These are phyloP conservation scores for Zygosaccharomyces lentus DNA, from an alignment of 805 yeast species.

Conservation along the genomic window DNA sequence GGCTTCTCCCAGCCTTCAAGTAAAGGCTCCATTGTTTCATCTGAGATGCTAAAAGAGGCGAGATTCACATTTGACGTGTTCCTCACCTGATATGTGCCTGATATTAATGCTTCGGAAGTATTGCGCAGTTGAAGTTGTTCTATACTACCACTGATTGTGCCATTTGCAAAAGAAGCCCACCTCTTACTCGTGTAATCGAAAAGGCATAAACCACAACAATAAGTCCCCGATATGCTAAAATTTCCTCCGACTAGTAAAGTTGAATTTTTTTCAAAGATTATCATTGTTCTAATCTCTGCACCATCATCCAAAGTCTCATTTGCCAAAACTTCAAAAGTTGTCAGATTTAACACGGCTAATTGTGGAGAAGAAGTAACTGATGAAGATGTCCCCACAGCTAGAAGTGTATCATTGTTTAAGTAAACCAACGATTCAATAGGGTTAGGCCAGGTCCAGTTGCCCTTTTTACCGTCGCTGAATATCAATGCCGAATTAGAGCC, in stretches of 20 bases:
- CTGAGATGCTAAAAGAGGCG: slow-evolving; percentile 32
- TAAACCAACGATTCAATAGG: slow-evolving; percentile 24
- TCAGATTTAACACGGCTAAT: slow-evolving; percentile 33
- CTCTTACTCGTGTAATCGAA: slow-evolving; percentile 51
- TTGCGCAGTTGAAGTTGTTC: slow-evolving; percentile 49
- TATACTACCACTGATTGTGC: slow-evolving; percentile 47
- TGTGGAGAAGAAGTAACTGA: slow-evolving; percentile 10
- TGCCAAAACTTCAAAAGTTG: slow-evolving; percentile 44
- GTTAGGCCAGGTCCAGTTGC: slow-evolving; percentile 20
- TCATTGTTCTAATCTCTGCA: slow-evolving; percentile 41
- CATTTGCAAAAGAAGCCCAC: slow-evolving; percentile 45
- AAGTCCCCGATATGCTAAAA: slow-evolving; percentile 54
- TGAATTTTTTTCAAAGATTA: slow-evolving; percentile 39
- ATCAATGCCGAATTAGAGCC: slow-evolving; percentile 8
- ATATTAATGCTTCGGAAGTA: slow-evolving; percentile 38
- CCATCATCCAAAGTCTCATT: slow-evolving; percentile 36
- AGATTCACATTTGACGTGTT: slow-evolving; percentile 42
- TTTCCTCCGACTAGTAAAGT: slow-evolving; percentile 64
- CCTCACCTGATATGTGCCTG: slow-evolving; percentile 46
- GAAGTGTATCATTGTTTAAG: slow-evolving; percentile 23
- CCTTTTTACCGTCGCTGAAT: slow-evolving; percentile 7
- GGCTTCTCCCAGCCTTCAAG: slow-evolving; percentile 7
- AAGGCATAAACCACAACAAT: slow-evolving; percentile 63
- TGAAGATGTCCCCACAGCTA: slow-evolving; percentile 22
- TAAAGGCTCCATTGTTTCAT: slow-evolving; percentile 12